phyloP scores from a whole-genome alignment of 768 basidiomycete species.

The Aureoboletus auriporus region DNA sequence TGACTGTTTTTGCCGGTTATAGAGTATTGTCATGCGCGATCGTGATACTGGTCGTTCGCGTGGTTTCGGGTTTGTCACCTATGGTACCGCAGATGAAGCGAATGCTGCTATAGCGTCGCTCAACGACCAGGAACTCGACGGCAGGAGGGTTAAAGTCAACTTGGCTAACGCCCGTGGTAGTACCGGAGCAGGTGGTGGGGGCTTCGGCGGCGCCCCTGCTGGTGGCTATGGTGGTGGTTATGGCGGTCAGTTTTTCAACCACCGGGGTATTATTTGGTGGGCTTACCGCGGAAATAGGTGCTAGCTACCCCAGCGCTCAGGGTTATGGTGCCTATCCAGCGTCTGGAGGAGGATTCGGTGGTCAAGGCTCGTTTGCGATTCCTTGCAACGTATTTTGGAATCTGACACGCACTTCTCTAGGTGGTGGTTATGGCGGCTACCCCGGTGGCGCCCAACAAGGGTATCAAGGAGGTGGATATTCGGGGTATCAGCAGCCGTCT shows the following conservation, averaged over 20 bases:
- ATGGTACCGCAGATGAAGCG: conserved; percentile 57
- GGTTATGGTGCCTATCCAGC: conserved; percentile 19
- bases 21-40: conserved; percentile 99
- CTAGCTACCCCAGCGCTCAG: conserved; percentile 28
- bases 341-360: conserved; percentile 19
- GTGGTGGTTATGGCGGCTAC: conserved; percentile 12
- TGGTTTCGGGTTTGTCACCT: conserved; percentile 96
- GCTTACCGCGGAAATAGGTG: conserved; percentile 22
- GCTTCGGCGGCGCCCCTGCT: conserved; percentile 26
- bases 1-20: conserved; percentile 33
- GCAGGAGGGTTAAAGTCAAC: conserved; percentile 87
- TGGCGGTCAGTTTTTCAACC: conserved; percentile 12
- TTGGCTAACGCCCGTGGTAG: conserved; percentile 70
- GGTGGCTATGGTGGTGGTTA: conserved; percentile 28
- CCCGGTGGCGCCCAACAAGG: conserved; percentile 12
- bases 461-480: conserved; percentile 21
- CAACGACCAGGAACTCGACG: conserved; percentile 93
- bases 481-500: conserved; percentile 23
- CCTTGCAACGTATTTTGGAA: neutral
- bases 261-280: neutral
- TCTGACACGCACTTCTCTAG: conserved; percentile 4
- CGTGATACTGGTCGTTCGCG: conserved; percentile 96
- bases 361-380: conserved; percentile 7
- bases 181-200: conserved; percentile 39
- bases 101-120: conserved; percentile 68